Evolutionary conservation across 2,329 filamentous ascomycete species (phyloP), one percentile per base, ranked within the genome.

Genomic region (Arthroderma sp.): DNA sequence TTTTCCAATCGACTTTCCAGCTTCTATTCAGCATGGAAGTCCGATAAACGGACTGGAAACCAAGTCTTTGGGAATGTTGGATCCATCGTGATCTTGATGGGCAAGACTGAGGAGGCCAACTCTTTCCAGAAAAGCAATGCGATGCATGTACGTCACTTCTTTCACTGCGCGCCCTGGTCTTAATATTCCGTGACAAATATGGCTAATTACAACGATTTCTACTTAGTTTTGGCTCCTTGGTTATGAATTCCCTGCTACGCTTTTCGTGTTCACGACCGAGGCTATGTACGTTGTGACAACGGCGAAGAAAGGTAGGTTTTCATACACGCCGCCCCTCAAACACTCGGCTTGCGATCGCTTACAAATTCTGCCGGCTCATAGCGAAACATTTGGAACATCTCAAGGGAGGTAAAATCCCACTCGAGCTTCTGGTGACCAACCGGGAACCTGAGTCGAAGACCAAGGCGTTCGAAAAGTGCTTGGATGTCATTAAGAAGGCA

Each of bases 51-150:
- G 60, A 77, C 82, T 50, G 84, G 83, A 62, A 85, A 94, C 69
- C 74, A 79, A 59, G 69, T 89, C 52, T 98, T 96, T 65, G 80
- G 78, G 55, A 89, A 88, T 60, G 88, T 79, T 53, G 80, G 81
- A 52, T 94, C 89, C 49, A 85, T 98, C 57, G 71, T 91, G 56
- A 77, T 95, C 48, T 75, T 93, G 61, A 91, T 95, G 77, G 91
- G 91, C 65, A 98, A 95, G 72, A 87, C 87, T 51, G 86, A 91
- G 59, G 88, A 95, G 58, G 75, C 78, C 36, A 82, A 81, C 51
- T 81, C 82, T 57, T 94, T 94, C 57, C 80, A 89, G 67, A 98
- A 98, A 73, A 94, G 88, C 59, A 94, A 94, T 64, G 87, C 91
- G 22, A 82, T 95, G 66, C 91, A 96, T 71, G 87, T 94, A 73